Evolutionary conservation across 2,329 filamentous ascomycete genomes (phyloP), one percentile per base, ranked within the genome.

Genomic region (Didymella exigua): DNA sequence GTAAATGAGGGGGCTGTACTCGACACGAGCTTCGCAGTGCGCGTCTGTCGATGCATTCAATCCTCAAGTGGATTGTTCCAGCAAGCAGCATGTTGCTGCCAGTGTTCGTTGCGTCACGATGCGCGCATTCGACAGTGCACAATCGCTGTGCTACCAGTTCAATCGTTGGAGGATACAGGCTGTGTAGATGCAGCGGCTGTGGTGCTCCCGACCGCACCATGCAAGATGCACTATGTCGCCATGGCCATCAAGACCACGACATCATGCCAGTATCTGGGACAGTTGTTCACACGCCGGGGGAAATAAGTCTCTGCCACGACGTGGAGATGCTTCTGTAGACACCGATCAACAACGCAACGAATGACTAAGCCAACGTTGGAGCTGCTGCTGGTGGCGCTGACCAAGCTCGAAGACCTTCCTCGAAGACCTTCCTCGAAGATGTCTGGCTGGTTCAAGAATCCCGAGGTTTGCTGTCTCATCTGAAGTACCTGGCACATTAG

Each of bases 1-100:
- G 53, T 49, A 59, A 63, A 62, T 59, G 51, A 49, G 65, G 63
- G 60, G 61, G 66, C 64, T 65, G 61, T 54, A 46, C 13, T 42
- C 41, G 29, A 55, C 51, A 44, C 52, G 27, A 48, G 37, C 40
- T 33, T 49, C 55, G 54, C 61, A 64, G 54, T 52, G 53, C 36
- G 29, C 42, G 34, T 48, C 50, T 58, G 45, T 42, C 14, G 36
- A 26, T 38, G 13, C 33, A 36, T 19, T 26, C 24, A 9, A 5
- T 36, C 9, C 4, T 6, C 13, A 4, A 4, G 5, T 5, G 8
- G 11, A 2, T 36, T 21, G n/a, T 19, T 21, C 18, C 18, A 7
- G 13, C 18, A 21, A 36, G 3, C 16, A 21, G 33, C 3, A 21
- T 8, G 18, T 36, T 21, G 33, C 10, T 40, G 19, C 14, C 1